Conservation (phyloP, 345 rosid genomes). For the Eucalyptus marginata region DNA sequence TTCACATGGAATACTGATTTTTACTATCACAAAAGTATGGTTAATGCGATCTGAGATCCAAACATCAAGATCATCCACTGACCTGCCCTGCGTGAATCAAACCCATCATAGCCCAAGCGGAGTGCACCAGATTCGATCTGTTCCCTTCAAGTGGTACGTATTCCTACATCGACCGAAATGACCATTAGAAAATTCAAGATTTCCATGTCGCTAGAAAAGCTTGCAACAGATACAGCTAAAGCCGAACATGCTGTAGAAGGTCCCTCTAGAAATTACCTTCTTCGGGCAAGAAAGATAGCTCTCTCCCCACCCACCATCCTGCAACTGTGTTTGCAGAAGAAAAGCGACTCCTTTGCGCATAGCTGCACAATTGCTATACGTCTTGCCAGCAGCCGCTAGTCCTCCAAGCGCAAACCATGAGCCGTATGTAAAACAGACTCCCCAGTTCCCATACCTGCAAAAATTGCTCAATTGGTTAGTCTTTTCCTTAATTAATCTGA, state of each 20-base stretch:
- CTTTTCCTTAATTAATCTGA: background rate
- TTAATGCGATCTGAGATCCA: background rate
- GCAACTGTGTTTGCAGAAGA: conserved; percentile 20
- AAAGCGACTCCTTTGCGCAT: conserved; percentile 30
- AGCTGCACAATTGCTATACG: conserved; percentile 10
- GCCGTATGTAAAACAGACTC: conserved; percentile 40
- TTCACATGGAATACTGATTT: background rate
- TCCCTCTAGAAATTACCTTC: conserved; percentile 10
- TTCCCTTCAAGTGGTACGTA: conserved; percentile 32
- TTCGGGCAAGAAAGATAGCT: conserved; percentile 38
- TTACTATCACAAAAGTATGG: background rate
- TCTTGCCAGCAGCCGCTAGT: conserved; percentile 33
- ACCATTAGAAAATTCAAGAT: background rate
- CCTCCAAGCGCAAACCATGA: conserved; percentile 38
- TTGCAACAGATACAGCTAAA: background rate
- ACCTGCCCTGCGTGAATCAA: conserved; percentile 50
- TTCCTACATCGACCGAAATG: background rate
- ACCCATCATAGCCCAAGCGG: conserved; percentile 39
- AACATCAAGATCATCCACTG: background rate
- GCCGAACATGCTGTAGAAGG: background rate
- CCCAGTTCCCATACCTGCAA: conserved; percentile 48
- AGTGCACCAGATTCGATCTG: conserved; percentile 41
- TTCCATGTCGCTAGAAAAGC: background rate
- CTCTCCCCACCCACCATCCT: conserved; percentile 56
- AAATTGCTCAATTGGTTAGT: background rate